Percentiles rank a stretch among this genome's conserved stretches.
Conservation (phyloP, 2,329 filamentous ascomycete genomes). For the Stachybotrys chlorohalonatus region DNA sequence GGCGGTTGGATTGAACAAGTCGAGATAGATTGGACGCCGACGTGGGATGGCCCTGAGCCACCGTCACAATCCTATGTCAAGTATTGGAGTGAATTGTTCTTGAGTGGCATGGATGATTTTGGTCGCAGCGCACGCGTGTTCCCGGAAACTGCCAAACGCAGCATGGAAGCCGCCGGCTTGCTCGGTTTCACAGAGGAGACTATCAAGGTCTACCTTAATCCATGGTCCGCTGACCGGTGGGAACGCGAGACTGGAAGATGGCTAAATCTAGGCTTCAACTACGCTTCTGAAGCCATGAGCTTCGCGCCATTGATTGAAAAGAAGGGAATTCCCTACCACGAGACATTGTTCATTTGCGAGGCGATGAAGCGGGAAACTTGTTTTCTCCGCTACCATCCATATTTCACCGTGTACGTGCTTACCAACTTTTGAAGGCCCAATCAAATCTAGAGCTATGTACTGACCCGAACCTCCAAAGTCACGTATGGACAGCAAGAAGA, state of each 20-base stretch:
- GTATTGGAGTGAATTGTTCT: conserved; percentile 62
- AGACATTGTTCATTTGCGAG: conserved; percentile 53
- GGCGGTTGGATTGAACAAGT: conserved; percentile 78
- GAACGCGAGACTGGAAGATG: conserved; percentile 65
- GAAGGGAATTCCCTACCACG: conserved; percentile 37
- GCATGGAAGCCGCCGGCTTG: conserved; percentile 65
- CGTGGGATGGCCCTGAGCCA: conserved; percentile 58
- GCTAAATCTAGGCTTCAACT: conserved; percentile 72
- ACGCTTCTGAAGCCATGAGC: conserved; percentile 64
- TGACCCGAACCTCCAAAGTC: conserved; percentile 8
- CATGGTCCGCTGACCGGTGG: conserved; percentile 57
- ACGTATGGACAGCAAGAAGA: conserved; percentile 17
- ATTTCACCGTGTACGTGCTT: conserved; percentile 64
- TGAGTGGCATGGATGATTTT: conserved; percentile 56
- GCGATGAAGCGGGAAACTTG: conserved; percentile 61
- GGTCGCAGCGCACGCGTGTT: conserved; percentile 57
- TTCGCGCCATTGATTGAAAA: conserved; percentile 59
- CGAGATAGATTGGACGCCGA: conserved; percentile 76
- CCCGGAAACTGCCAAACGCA: conserved; percentile 38
- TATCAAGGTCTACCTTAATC: conserved; percentile 63
- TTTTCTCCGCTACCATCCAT: conserved; percentile 58
- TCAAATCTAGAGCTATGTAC: neutral
- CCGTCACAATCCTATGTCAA: conserved; percentile 47
- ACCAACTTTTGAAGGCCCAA: neutral
- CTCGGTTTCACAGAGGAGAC: conserved; percentile 65